Conservation (phyloP, 202 grass and related monocot genomes). For the Zoysia matrella region DNA sequence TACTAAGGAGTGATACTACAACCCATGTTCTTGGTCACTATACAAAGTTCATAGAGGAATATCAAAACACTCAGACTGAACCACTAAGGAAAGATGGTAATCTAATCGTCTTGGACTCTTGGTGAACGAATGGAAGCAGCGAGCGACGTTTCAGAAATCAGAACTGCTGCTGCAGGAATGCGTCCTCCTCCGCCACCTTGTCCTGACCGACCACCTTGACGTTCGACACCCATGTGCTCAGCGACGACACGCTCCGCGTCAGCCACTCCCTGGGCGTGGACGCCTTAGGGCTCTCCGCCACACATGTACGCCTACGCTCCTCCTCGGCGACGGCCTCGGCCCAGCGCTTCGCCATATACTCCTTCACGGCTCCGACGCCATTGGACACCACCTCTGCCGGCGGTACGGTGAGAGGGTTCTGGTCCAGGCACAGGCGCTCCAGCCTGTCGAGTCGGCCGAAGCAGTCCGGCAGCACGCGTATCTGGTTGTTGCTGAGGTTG, state of each 20-base stretch:
- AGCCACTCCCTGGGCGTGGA: constrained; percentile 62
- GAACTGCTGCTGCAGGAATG: constrained; percentile 70
- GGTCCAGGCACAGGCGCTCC: constrained; percentile 65
- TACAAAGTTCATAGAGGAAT: neutral
- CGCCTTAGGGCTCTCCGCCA: constrained; percentile 46
- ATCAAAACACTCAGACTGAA: too few relatives aligned
- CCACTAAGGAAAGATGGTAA: too few relatives aligned
- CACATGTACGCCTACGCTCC: constrained; percentile 40
- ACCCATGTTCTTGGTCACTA: neutral
- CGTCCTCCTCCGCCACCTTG: constrained; percentile 49
- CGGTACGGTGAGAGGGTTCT: constrained; percentile 78
- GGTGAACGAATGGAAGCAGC: too few relatives aligned
- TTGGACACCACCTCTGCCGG: constrained; percentile 61
- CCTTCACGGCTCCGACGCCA: constrained; percentile 53
- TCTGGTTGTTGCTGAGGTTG: constrained; percentile 97
- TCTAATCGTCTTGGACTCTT: too few relatives aligned
- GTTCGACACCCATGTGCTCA: constrained; percentile 56
- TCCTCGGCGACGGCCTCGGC: constrained; percentile 54
- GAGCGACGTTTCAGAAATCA: constrained; percentile 15
- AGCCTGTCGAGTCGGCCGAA: constrained; percentile 74
- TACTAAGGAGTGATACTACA: neutral
- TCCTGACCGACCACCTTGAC: constrained; percentile 40
- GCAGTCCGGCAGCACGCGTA: constrained; percentile 65
- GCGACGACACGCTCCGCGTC: constrained; percentile 61
- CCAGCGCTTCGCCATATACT: constrained; percentile 75